These are phyloP conservation scores for Rhodofomes roseus DNA, from an alignment of 1,284 basidiomycete genomes.

Conservation along the genomic window DNA sequence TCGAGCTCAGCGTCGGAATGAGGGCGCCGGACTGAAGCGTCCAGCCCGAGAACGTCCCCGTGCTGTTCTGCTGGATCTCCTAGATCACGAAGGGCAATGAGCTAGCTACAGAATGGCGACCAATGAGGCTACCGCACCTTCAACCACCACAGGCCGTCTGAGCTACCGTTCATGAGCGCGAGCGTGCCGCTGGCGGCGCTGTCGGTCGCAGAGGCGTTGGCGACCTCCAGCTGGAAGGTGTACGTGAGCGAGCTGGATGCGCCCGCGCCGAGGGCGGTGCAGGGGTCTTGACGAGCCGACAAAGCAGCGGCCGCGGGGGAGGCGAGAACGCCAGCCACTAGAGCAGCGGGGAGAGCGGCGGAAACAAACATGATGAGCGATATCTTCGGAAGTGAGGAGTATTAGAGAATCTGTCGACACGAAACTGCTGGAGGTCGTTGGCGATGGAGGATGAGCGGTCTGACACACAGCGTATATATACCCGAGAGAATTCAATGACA, in stretches of 20 bases:
- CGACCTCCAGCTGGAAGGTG: slow-evolving; percentile 9
- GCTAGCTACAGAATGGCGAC: neutral
- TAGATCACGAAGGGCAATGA: neutral
- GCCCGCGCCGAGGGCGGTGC: slow-evolving; percentile 1
- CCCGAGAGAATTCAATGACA: neutral
- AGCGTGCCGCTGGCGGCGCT: slow-evolving; percentile 5
- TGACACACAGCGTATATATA: neutral
- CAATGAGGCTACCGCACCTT: neutral
- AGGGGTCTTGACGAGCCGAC: neutral
- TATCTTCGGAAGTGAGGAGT: neutral
- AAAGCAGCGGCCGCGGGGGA: neutral
- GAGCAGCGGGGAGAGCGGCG: neutral
- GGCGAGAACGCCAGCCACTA: neutral
- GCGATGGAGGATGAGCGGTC: neutral
- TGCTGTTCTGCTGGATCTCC: neutral
- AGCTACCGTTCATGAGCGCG: neutral
- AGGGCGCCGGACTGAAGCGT: slow-evolving; percentile 5
- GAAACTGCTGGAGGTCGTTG: neutral
- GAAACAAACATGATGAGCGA: slow-evolving; percentile 1
- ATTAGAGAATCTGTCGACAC: neutral
- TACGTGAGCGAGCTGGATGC: neutral
- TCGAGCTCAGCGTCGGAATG: neutral
- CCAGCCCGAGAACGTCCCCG: neutral
- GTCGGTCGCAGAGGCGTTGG: slow-evolving; percentile 2
- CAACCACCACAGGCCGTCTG: neutral